A percentile compares a stretch with the other conserved stretches of the same genome.
phyloP scores from a whole-genome alignment of 352 stramenopile species.

The Stramenopiles sp. region DNA sequence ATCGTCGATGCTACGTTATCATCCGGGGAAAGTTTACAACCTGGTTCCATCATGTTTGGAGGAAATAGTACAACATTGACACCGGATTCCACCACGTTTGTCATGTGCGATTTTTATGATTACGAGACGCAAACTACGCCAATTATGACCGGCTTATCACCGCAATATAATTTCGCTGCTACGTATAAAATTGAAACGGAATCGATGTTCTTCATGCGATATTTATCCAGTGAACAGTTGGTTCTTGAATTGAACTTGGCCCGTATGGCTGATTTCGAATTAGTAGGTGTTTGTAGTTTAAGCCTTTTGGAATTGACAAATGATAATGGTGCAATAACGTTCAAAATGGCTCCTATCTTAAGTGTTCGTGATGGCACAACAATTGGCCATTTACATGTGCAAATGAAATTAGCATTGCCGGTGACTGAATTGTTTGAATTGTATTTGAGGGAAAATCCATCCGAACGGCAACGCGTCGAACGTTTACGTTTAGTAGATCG shows the following conservation, averaged over 20 bases:
- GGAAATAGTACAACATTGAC: no score
- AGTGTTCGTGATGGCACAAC: constrained; percentile 26
- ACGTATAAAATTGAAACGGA: constrained; percentile 42
- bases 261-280: constrained; percentile 54
- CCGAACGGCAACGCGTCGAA: constrained; percentile 38
- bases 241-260: constrained; percentile 64
- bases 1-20: constrained; percentile 50
- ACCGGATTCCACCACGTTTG: constrained; percentile 54
- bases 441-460: constrained; percentile 58
- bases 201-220: constrained; percentile 60
- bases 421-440: constrained; percentile 68
- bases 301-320: constrained; percentile 43
- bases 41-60: no score
- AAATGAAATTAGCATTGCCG: constrained; percentile 55
- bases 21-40: constrained; percentile 32
- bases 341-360: constrained; percentile 25
- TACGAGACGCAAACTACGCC: constrained; percentile 74
- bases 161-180: constrained; percentile 65
- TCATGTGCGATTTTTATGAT: constrained; percentile 77
- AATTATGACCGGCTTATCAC: constrained; percentile 44
- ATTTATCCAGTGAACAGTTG: constrained; percentile 57
- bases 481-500: constrained; percentile 4
- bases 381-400: constrained; percentile 46
- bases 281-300: constrained; percentile 43
- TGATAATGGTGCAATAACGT: constrained; percentile 41